Base-by-base conservation (phyloP, 495 filamentous ascomycete species). In the Penicillium canariense region DNA sequence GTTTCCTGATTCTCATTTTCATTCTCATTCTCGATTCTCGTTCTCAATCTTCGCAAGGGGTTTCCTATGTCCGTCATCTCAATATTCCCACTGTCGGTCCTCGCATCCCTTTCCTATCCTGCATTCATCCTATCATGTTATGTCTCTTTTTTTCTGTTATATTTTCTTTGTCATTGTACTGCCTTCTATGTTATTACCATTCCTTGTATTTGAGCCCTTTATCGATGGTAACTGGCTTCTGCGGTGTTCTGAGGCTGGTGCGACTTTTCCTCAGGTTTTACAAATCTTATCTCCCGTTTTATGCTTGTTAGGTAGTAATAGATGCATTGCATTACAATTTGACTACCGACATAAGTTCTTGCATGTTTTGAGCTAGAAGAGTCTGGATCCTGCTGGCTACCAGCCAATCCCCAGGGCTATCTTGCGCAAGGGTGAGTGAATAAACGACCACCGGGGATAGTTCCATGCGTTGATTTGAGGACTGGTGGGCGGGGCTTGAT, bases 1-100 rank as follows among this genome's bases (percentile, higher is more conserved):
- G 51, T 67, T 66, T 54, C 43, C 35, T 58, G 45, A 44, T 55
- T 58, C 27, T 47, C 35, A 25, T 48, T 47, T 43, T 46, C 39
- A 31, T 50, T 55, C 14, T 56, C 46, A 46, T 34, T 39, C 14
- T 42, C 23, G 3, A 42, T 45, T 47, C 12, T 36, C 50, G 32
- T 20, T 26, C 36, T 52, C 28, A 9, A 31, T 56, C 52, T 34
- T 58, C 45, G 14, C 20, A 31, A n/a, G 15, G 8, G 35, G 17
- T 14, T 46, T 20, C 5, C 15, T 11, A 18, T 17, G 11, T 46
- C 50, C 43, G 14, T 28, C 52, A 54, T 56, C 56, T 55, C 14
- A 28, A 38, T 7, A 9, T 50, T 6, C 39, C 39, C 17, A 34
- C 28, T 27, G 9, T 34, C 43, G 2, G 30, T 46, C 4, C 31